Evolutionary conservation across 768 basidiomycete genomes (phyloP), one percentile per base, ranked within the genome.

Genomic region (Porphyrellus cyaneotinctus): DNA sequence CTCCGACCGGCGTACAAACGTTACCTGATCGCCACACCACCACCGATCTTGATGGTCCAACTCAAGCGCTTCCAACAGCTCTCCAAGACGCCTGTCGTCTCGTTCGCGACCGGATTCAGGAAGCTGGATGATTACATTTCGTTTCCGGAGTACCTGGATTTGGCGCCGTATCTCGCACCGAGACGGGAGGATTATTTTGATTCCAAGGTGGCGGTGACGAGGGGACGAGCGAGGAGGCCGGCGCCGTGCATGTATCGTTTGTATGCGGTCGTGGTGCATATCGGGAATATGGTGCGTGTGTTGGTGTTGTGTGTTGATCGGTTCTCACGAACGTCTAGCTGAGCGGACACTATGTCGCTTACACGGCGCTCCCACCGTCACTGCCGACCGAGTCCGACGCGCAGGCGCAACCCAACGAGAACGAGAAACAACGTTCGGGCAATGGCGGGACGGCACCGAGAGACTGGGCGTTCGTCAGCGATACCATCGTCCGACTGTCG

Each of bases 21-120:
- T 13, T 98, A 97, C 70, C 84, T 98, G 53, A 89, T 98, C 67
- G 82, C 85, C 15, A 78, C 77, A 0, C 85, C 88, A 2, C 95
- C 95, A 0, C 91, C 93, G 0, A 79, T 97, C 30, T 81, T 97
- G 51, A 89, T 95, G 46, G 81, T 97, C 53, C 95, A 97, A 61
- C 79, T 97, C 45, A 97, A 97, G 73, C 81, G 95, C 42, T 98
- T 98, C 72, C 91, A 95, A 70, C 93, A 95, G 64, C 77, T 85
- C 9, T 74, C 76, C 36, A 87, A 85, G 70, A 76, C 77, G 47
- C 76, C 81, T 6, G 69, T 82, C 51, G 70, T 85, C 52, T 81
- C 83, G 17, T 83, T 85, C 60, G 80, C 85, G 33, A 79, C 79
- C 42, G 83, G 84, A 18, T 88, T 88, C 70, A 91, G 90, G 76